Conservation (phyloP, 768 basidiomycete genomes). For the Chalciporus piperatus region DNA sequence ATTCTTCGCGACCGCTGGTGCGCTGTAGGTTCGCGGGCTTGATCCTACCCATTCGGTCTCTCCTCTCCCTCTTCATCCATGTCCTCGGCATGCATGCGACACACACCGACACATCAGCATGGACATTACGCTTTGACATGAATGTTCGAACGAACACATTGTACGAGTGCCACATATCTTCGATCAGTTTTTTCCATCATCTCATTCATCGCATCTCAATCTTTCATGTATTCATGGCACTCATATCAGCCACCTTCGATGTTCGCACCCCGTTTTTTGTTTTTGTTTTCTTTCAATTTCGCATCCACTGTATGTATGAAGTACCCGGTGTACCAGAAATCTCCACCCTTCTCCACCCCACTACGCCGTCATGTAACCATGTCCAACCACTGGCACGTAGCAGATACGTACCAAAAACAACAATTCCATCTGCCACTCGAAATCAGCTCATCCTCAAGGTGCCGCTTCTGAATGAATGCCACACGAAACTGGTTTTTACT, state of each 20-base stretch:
- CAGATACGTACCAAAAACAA: slow-evolving; percentile 1
- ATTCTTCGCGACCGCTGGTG: slow-evolving; percentile 45
- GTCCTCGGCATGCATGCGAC: slow-evolving; percentile 1
- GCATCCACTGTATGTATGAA: slow-evolving; percentile 29
- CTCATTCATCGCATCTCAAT: slow-evolving; percentile 2
- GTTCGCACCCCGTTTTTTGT: slow-evolving; percentile 14
- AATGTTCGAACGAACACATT: slow-evolving; percentile 22
- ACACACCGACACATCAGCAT: slow-evolving; percentile 3
- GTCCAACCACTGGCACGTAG: neutral
- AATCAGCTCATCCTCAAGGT: neutral
- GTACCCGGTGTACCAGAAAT: slow-evolving; percentile 33
- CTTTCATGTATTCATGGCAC: slow-evolving; percentile 16
- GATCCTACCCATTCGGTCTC: slow-evolving; percentile 1
- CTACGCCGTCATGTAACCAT: slow-evolving; percentile 21
- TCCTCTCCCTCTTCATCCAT: neutral
- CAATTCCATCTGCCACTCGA: slow-evolving; percentile 2
- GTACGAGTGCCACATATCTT: slow-evolving; percentile 18
- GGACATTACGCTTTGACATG: slow-evolving; percentile 5
- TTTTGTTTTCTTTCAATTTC: neutral
- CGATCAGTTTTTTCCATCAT: slow-evolving; percentile 2
- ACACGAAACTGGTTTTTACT: neutral
- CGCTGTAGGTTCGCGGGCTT: slow-evolving; percentile 24
- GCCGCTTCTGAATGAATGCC: too few species aligned
- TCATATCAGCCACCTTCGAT: slow-evolving; percentile 30
- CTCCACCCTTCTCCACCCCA: slow-evolving; percentile 21